Conservation (phyloP, 2,329 filamentous ascomycete genomes). For the Aphanocladium album region DNA sequence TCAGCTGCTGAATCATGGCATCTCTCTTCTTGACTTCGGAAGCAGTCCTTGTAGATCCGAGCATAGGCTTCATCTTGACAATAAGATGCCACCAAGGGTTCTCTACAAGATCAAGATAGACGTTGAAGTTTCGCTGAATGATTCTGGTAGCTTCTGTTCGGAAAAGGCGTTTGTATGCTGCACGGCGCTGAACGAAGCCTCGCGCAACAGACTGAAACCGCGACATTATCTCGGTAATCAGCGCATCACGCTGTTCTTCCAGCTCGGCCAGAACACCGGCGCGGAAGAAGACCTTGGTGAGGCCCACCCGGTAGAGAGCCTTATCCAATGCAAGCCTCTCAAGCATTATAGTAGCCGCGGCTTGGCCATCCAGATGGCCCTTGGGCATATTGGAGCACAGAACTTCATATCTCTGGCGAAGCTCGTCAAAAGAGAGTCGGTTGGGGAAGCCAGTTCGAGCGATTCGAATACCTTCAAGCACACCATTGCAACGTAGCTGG, state of each 20-base stretch:
- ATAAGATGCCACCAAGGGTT: conserved; percentile 98
- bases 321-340: conserved; percentile 82
- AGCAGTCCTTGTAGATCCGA: conserved; percentile 86
- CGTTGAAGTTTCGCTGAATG: conserved; percentile 88
- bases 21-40: conserved; percentile 93
- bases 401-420: conserved; percentile 92
- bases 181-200: conserved; percentile 81
- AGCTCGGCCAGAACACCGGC: conserved; percentile 93
- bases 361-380: conserved; percentile 86
- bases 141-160: conserved; percentile 91
- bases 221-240: conserved; percentile 92
- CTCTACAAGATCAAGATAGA: conserved; percentile 82
- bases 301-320: conserved; percentile 82
- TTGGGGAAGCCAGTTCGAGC: conserved; percentile 97
- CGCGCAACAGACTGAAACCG: conserved; percentile 88
- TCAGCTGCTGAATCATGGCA: conserved; percentile 83
- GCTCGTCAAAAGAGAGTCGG: conserved; percentile 84
- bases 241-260: conserved; percentile 87
- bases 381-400: conserved; percentile 84
- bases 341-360: conserved; percentile 78
- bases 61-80: conserved; percentile 87
- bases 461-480: conserved; percentile 96
- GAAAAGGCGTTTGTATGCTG: conserved; percentile 89
- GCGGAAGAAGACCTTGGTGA: conserved; percentile 97
- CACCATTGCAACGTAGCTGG: conserved; percentile 97